Evolutionary conservation across 106 monocot species (phyloP).

Genomic region (Amphibolis antarctica): DNA sequence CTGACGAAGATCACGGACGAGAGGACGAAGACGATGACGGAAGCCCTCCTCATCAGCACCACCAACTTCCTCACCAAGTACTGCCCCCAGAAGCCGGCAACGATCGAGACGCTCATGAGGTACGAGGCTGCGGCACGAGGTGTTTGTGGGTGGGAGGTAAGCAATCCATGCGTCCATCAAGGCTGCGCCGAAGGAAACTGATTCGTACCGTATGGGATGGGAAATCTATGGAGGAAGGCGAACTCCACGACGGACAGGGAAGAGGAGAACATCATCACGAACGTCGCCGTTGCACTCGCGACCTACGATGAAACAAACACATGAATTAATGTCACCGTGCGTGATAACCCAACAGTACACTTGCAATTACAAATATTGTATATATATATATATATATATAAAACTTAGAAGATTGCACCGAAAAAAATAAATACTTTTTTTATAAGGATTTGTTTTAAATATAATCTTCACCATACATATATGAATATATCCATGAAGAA

Average conservation of each 20-base stretch:
- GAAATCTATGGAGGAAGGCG: slow-evolving; percentile 79
- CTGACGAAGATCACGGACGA: slow-evolving; percentile 81
- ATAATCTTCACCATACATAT: no score
- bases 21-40: slow-evolving; percentile 87
- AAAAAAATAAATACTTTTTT: no score
- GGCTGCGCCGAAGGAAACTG: no score
- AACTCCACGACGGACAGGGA: slow-evolving; percentile 95
- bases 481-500: no score
- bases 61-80: slow-evolving; percentile 78
- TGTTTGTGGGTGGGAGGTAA: no score
- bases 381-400: no score
- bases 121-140: slow-evolving; percentile 49
- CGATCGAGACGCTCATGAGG: slow-evolving; percentile 47
- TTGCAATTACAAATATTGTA: no score
- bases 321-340: no score
- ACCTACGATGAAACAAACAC: slow-evolving; percentile 42
- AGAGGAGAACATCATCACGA: slow-evolving; percentile 97
- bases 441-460: no score
- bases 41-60: slow-evolving; percentile 53
- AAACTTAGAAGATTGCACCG: no score
- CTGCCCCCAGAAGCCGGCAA: slow-evolving; percentile 97
- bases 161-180: no score
- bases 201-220: slow-evolving; percentile 76
- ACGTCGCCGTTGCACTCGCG: slow-evolving; percentile 90
- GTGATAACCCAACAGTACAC: no score